Base-by-base conservation (phyloP, 1,284 basidiomycete species). In the Cutaneotrichosporon arboriforme region DNA sequence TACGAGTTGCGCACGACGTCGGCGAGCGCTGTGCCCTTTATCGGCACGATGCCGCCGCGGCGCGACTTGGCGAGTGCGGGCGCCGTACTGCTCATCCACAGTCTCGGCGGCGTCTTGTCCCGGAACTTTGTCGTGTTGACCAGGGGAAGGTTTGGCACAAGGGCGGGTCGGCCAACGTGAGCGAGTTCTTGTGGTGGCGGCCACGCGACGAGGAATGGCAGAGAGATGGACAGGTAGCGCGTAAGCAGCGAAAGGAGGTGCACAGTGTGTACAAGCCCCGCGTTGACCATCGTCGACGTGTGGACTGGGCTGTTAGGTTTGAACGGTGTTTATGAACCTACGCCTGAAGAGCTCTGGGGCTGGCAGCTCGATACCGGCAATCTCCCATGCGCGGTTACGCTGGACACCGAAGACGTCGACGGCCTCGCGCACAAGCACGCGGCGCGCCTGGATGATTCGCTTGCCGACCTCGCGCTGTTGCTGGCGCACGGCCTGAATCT, bases 161-260 rank as follows among this genome's bases (percentile, higher is more conserved):
- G 63, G 22, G 59, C 9, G 1, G 68, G 68, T 3, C 66, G 57
- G 15, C 69, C 70, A 20, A 70, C 56, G 48, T 72, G 70, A 0
- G 46, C 40, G 2, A 43, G 49, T n/a, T 60, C 49, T 1, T 44
- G 42, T 5, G 61, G 59, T 7, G 59, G 43, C 4, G 58, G 57
- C 13, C 58, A 57, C 0, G 47, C 48, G 1, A 67, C 67, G 2
- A 45, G 45, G 50, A 68, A 73, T 1, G 72, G 72, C 0, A 72
- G 58, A 0, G 64, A 53, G 23, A 73, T 57, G 15, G 69, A 68
- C 18, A 73, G 63, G 45, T 73, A 73, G 3, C 52, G 46, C 4
- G 70, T 68, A 48, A 72, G 46, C 9, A 73, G 64, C 12, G 55
- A 54, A 18, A 72, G 51, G 1, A 73, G 61, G 50, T 73, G 72